Evolutionary conservation across 2,329 filamentous ascomycete genomes (phyloP), one percentile per base, ranked within the genome.

Genomic region (Fusarium humuli): DNA sequence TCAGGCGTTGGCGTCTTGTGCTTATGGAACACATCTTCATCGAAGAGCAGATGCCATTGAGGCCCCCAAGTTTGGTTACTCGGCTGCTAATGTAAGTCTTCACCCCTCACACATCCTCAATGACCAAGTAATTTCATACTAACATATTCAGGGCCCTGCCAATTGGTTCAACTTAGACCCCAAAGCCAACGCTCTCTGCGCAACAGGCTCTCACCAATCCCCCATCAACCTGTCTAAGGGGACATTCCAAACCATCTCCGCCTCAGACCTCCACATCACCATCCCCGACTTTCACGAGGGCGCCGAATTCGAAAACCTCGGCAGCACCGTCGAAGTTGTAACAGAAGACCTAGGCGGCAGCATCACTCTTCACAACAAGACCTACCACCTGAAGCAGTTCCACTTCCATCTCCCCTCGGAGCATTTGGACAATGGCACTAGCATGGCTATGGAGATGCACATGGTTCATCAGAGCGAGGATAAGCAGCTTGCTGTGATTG

Each of bases 321-420:
- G 85, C 41, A 83, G 81, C 29, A 87, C 85, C 0, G 80, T 88
- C 40, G 82, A 87, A 73, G 83, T 86, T 46, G 63, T 78, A 7
- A 76, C 84, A 23, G 80, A 82, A 27, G 84, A 32, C 3, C 49
- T 67, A n/a, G 67, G 83, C 52, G 86, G 85, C 30, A 84, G 80
- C 13, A 81, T 87, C 6, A 78, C 70, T 0, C 74, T 84, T 25
- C 78, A 72, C 3, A 80, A 79, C 30, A 76, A 76, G 18, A 73
- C 79, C 18, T 88, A 83, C 75, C 73, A 69, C 0, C 79, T 88
- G 16, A 78, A 78, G 48, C 87, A 89, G 70, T 89, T 88, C 79
- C 87, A 89, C 77, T 87, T 89, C 78, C 88, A 90, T 73, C 85
- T 86, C 0, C 87, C 88, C 1, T 86, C 85, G 45, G 88, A 90